Conservation (phyloP, 768 basidiomycete species). For the Pleurotus djamor region DNA sequence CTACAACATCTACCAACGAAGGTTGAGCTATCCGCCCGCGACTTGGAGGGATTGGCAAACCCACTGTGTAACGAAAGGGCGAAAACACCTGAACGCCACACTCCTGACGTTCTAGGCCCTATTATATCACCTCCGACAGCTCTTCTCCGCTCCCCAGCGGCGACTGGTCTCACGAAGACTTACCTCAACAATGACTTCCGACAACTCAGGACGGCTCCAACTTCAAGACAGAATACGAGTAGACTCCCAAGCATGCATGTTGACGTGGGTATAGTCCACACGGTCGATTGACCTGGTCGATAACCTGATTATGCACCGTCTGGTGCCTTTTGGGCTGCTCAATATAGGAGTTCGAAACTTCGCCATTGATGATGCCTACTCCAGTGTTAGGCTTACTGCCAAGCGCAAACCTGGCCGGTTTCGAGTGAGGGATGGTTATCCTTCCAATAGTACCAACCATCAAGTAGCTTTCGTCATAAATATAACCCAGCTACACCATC, state of each 20-base stretch:
- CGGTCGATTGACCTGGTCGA: constrained; percentile 21
- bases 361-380: constrained; percentile 4
- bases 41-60: constrained; percentile 47
- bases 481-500: not conserved
- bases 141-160: constrained; percentile 66
- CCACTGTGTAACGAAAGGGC: constrained; percentile 36
- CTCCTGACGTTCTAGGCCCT: constrained; percentile 40
- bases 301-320: constrained; percentile 1
- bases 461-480: not conserved
- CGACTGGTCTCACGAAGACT: constrained; percentile 79
- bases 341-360: constrained; percentile 8
- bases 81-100: constrained; percentile 49
- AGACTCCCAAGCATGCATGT: constrained; percentile 84
- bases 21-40: constrained; percentile 43
- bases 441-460: not conserved
- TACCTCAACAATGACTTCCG: constrained; percentile 83
- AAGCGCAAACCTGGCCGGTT: not conserved
- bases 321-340: constrained; percentile 3
- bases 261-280: constrained; percentile 35
- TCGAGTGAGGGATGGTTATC: not conserved
- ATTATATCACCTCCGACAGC: constrained; percentile 72
- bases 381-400: not conserved
- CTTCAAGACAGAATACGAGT: constrained; percentile 80
- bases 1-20: constrained; percentile 19
- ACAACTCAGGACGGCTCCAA: constrained; percentile 63